These are phyloP conservation scores for Boletus reticuloceps DNA, from an alignment of 768 basidiomycete genomes.

Conservation along the genomic window DNA sequence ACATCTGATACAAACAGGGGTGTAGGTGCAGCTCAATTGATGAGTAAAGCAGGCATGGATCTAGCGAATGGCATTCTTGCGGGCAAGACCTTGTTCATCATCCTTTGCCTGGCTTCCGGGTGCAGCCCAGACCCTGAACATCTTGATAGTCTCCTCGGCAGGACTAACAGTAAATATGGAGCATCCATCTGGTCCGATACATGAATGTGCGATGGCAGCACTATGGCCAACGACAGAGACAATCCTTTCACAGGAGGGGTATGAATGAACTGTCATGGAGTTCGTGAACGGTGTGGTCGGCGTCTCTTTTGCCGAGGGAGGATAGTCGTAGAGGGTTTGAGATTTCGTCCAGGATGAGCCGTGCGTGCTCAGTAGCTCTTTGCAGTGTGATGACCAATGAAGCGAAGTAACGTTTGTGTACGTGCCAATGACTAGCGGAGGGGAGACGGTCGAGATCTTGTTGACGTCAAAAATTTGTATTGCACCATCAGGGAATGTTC, in stretches of 20 bases:
- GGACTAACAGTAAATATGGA: constrained; percentile 63
- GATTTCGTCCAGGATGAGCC: constrained; percentile 36
- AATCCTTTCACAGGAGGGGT: constrained; percentile 50
- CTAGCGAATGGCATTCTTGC: constrained; percentile 28
- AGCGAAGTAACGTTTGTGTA: constrained; percentile 58
- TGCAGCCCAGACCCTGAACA: constrained; percentile 64
- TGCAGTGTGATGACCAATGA: constrained; percentile 73
- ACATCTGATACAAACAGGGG: constrained; percentile 5
- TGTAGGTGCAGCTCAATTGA: constrained; percentile 3
- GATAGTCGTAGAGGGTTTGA: constrained; percentile 17
- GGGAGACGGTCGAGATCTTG: constrained; percentile 41
- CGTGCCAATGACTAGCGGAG: constrained; percentile 44
- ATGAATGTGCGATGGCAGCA: constrained; percentile 55
- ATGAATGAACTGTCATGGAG: constrained; percentile 49
- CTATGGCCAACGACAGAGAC: constrained; percentile 57
- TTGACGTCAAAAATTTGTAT: constrained; percentile 51
- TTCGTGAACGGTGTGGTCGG: constrained; percentile 34
- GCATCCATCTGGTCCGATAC: constrained; percentile 61
- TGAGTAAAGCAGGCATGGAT: background rate
- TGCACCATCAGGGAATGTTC: constrained; percentile 58
- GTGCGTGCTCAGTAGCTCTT: constrained; percentile 84
- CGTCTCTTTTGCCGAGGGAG: constrained; percentile 21
- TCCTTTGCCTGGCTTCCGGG: constrained; percentile 18
- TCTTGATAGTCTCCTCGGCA: constrained; percentile 65
- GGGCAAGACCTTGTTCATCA: constrained; percentile 19